Evolutionary conservation across 2,329 filamentous ascomycete genomes (phyloP).

Genomic region (Corynespora cassiicola): DNA sequence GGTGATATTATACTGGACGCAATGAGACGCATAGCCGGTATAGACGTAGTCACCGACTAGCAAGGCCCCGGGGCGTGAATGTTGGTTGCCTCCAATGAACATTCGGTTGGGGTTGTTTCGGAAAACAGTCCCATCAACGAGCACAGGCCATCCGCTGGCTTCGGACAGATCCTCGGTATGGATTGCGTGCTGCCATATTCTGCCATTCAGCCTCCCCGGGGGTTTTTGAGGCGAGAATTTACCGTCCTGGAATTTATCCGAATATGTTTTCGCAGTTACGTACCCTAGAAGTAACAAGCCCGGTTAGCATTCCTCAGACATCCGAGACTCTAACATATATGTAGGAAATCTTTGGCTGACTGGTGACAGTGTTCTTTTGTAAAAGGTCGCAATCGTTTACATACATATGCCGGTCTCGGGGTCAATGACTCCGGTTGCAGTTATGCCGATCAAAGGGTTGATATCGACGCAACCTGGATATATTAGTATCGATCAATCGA

Average conservation of each 20-base stretch:
- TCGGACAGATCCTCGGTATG: constrained; percentile 54
- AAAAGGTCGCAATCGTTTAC: no score
- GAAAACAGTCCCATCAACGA: constrained; percentile 52
- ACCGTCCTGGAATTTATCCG: constrained; percentile 41
- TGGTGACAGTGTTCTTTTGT: no score
- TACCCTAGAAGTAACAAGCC: no score
- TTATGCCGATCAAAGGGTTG: constrained; percentile 56
- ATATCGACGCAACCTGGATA: constrained; percentile 52
- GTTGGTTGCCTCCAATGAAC: constrained; percentile 57
- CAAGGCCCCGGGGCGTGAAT: constrained; percentile 55
- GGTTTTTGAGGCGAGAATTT: constrained; percentile 21
- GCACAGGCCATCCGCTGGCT: constrained; percentile 50
- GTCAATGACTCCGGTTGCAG: constrained; percentile 60
- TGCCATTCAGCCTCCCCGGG: constrained; percentile 51
- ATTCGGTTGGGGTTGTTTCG: constrained; percentile 54
- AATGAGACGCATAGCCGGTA: constrained; percentile 59
- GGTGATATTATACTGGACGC: constrained; percentile 59
- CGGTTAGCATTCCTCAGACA: no score
- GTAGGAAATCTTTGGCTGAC: no score
- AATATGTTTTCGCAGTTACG: constrained; percentile 58
- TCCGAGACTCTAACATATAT: no score
- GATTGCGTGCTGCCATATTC: constrained; percentile 56
- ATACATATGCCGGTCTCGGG: constrained; percentile 56
- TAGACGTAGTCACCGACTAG: constrained; percentile 57
- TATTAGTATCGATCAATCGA: constrained; percentile 2